Evolutionary conservation across 495 filamentous ascomycete species (phyloP).

Genomic region (Hypoxylon fragiforme): DNA sequence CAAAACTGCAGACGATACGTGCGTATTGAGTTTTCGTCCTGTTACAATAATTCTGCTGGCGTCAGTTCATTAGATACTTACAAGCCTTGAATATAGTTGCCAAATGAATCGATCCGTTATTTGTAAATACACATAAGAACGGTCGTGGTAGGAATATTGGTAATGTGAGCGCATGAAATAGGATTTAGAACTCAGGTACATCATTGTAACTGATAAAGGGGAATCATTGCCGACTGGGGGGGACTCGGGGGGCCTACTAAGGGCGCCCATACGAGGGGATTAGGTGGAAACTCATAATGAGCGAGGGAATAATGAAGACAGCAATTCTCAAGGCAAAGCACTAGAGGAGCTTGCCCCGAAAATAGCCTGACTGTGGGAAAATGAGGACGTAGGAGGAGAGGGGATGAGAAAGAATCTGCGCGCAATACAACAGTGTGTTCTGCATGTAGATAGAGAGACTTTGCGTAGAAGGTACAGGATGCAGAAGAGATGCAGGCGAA

Average conservation of each 20-base stretch:
- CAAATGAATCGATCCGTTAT: too few species aligned
- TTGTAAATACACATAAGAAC: too few species aligned
- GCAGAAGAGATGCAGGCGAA: slow-evolving; percentile 9
- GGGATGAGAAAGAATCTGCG: slow-evolving; percentile 7
- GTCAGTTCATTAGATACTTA: slow-evolving; percentile 10
- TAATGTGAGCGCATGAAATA: too few species aligned
- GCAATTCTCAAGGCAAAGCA: not conserved
- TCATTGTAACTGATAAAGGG: too few species aligned
- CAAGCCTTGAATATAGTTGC: not conserved
- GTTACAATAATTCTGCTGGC: slow-evolving; percentile 8
- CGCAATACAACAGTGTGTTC: slow-evolving; percentile 2
- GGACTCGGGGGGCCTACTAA: too few species aligned
- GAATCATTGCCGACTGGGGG: too few species aligned
- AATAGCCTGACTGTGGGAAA: slow-evolving; percentile 5
- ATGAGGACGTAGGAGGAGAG: slow-evolving; percentile 6
- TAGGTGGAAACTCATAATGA: slow-evolving; percentile 10
- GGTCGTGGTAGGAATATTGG: too few species aligned
- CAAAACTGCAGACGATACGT: slow-evolving; percentile 12
- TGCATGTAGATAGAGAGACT: slow-evolving; percentile 1
- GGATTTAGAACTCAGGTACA: too few species aligned
- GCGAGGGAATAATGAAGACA: slow-evolving; percentile 1
- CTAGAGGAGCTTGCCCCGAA: slow-evolving; percentile 5
- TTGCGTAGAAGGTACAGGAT: not conserved
- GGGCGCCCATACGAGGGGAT: too few species aligned
- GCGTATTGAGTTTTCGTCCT: slow-evolving; percentile 1